Evolutionary conservation across 2,329 filamentous ascomycete genomes (phyloP).

Genomic region (Tolypocladium cylindrosporum): DNA sequence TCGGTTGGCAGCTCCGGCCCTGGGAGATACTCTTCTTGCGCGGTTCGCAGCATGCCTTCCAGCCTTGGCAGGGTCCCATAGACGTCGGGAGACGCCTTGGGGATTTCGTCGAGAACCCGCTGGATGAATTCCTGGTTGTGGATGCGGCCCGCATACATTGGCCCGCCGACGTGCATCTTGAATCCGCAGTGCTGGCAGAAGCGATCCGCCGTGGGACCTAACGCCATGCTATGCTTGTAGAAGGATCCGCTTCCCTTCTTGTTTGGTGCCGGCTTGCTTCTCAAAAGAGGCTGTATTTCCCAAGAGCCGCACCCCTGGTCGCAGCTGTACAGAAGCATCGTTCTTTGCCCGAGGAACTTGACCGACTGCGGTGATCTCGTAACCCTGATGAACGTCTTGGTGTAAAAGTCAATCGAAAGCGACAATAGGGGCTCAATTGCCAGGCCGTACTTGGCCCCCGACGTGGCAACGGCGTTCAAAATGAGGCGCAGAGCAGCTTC

Average conservation of each 20-base stretch:
- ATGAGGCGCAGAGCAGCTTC: slow-evolving; percentile 85
- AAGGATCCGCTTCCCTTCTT: slow-evolving; percentile 61
- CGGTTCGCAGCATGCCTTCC: slow-evolving; percentile 84
- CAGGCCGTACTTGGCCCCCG: slow-evolving; percentile 77
- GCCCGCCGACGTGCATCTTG: slow-evolving; percentile 80
- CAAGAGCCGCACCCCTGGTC: slow-evolving; percentile 87
- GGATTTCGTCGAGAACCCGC: slow-evolving; percentile 63
- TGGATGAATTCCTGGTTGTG: slow-evolving; percentile 79
- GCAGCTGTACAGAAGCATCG: slow-evolving; percentile 88
- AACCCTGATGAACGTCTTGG: slow-evolving; percentile 77
- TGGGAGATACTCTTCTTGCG: slow-evolving; percentile 60
- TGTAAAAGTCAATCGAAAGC: slow-evolving; percentile 93
- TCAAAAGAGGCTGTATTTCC: slow-evolving; percentile 70
- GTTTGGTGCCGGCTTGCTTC: slow-evolving; percentile 54
- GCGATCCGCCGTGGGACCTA: slow-evolving; percentile 56
- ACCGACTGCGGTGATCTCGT: slow-evolving; percentile 72
- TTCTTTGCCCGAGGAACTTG: slow-evolving; percentile 83
- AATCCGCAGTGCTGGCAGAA: slow-evolving; percentile 75
- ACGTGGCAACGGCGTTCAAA: slow-evolving; percentile 67
- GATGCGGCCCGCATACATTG: slow-evolving; percentile 88
- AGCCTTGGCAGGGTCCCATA: slow-evolving; percentile 78
- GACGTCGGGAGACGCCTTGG: slow-evolving; percentile 52
- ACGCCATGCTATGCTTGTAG: slow-evolving; percentile 69
- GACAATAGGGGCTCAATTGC: slow-evolving; percentile 85
- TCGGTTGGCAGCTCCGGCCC: slow-evolving; percentile 27